These are phyloP conservation scores for Aspergillus sp. DNA, from an alignment of 2,329 filamentous ascomycete species.

Conservation along the genomic window DNA sequence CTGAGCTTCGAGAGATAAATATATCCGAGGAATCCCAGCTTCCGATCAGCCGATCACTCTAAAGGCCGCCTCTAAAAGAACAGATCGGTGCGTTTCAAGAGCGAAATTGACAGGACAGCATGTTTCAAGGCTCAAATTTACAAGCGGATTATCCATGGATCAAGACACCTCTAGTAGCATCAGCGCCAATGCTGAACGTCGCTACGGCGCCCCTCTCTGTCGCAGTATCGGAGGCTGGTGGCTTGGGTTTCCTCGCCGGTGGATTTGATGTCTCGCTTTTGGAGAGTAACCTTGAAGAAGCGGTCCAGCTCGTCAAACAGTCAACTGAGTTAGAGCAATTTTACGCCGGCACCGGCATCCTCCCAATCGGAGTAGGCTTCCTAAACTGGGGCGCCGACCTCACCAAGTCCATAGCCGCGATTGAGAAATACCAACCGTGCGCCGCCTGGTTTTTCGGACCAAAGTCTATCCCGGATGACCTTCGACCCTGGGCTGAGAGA, in stretches of 20 bases:
- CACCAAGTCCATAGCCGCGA: constrained; percentile 30
- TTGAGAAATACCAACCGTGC: constrained; percentile 39
- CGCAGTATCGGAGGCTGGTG: constrained; percentile 61
- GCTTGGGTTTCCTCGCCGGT: constrained; percentile 61
- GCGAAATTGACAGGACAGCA: neutral
- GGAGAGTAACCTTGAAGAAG: constrained; percentile 35
- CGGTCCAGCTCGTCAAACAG: constrained; percentile 27
- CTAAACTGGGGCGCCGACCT: constrained; percentile 44
- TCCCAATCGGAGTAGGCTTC: constrained; percentile 48
- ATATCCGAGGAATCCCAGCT: neutral
- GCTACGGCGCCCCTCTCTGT: constrained; percentile 60
- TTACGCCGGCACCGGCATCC: constrained; percentile 23
- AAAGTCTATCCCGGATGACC: constrained; percentile 29
- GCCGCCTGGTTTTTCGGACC: constrained; percentile 50
- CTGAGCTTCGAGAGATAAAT: neutral
- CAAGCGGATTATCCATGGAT: constrained; percentile 62
- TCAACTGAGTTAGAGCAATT: constrained; percentile 13
- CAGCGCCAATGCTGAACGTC: constrained; percentile 72
- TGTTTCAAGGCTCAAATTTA: constrained; percentile 32
- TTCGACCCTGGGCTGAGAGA: constrained; percentile 39
- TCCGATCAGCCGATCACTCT: neutral
- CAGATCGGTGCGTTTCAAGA: neutral
- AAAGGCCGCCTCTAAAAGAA: neutral
- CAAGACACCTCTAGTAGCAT: constrained; percentile 60
- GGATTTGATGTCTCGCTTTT: constrained; percentile 53